phyloP scores from a whole-genome alignment of 306 rosid genomes.

The Rosa lucieae region DNA sequence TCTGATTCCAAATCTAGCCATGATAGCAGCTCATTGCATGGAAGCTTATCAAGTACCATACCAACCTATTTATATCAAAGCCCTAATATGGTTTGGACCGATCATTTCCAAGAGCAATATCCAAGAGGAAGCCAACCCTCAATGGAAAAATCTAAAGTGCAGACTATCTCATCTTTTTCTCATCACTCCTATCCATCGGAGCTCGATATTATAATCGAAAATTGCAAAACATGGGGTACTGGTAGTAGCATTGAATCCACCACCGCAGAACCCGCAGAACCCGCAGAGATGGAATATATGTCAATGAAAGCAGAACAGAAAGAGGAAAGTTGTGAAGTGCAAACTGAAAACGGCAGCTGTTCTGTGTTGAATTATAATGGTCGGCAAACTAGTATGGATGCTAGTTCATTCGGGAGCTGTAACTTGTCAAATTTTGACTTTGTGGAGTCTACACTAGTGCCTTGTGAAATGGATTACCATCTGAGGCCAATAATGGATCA shows the following conservation, averaged over 20 bases:
- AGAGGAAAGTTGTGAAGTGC: conserved; percentile 20
- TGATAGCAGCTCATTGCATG: conserved; percentile 9
- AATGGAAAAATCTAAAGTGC: neutral
- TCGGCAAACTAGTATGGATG: conserved; percentile 12
- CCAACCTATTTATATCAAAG: conserved; percentile 15
- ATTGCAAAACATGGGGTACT: conserved; percentile 12
- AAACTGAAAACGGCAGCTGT: neutral
- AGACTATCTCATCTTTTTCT: neutral
- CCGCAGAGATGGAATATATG: neutral
- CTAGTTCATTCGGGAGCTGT: conserved; percentile 22
- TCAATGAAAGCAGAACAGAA: neutral
- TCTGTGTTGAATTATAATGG: neutral
- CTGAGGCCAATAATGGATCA: conserved; percentile 26
- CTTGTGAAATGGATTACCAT: conserved; percentile 31
- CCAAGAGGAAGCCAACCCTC: neutral
- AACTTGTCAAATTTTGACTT: conserved; percentile 28
- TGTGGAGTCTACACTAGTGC: conserved; percentile 18
- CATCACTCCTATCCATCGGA: conserved; percentile 24
- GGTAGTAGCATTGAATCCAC: conserved; percentile 6
- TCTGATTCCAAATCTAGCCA: neutral
- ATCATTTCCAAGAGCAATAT: conserved; percentile 13
- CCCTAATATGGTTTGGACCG: conserved; percentile 21
- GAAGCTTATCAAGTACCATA: neutral
- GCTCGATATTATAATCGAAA: conserved; percentile 6
- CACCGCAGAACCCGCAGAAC: neutral